Evolutionary conservation across 306 rosid genomes (phyloP).

Genomic region (Citrullus mucosospermus): DNA sequence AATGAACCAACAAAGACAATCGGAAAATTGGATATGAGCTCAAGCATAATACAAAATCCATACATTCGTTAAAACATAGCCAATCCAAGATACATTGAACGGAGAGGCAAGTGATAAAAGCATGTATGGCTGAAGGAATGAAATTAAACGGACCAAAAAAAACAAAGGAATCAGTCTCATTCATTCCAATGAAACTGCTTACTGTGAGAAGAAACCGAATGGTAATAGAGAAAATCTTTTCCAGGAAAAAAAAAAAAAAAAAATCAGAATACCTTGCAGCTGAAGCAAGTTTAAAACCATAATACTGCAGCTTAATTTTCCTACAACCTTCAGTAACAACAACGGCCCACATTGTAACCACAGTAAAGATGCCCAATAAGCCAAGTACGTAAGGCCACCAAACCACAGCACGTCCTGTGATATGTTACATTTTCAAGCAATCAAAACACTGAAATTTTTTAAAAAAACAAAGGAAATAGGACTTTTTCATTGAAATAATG

Average conservation of each 20-base stretch:
- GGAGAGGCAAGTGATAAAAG: background rate
- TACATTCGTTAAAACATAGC: background rate
- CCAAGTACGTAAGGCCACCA: slow-evolving; percentile 71
- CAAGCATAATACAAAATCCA: background rate
- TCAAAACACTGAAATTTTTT: background rate
- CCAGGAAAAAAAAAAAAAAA: background rate
- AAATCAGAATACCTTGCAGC: slow-evolving; percentile 56
- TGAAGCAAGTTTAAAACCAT: slow-evolving; percentile 96
- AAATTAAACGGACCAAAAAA: background rate
- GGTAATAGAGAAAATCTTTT: background rate
- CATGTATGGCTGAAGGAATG: background rate
- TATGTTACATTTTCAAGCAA: background rate
- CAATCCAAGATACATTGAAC: background rate
- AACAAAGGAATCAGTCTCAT: background rate
- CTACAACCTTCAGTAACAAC: slow-evolving; percentile 97
- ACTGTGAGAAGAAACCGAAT: background rate
- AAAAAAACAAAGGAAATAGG: background rate
- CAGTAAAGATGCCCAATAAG: slow-evolving; percentile 70
- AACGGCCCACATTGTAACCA: slow-evolving; percentile 98
- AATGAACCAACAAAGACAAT: background rate
- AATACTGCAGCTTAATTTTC: slow-evolving; percentile 90
- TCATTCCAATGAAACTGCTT: background rate
- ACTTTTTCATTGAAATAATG: too few relatives aligned
- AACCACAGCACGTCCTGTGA: slow-evolving; percentile 55
- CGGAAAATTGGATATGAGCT: background rate